These are phyloP conservation scores for Salix udensis DNA, from an alignment of 345 rosid genomes.

Conservation along the genomic window DNA sequence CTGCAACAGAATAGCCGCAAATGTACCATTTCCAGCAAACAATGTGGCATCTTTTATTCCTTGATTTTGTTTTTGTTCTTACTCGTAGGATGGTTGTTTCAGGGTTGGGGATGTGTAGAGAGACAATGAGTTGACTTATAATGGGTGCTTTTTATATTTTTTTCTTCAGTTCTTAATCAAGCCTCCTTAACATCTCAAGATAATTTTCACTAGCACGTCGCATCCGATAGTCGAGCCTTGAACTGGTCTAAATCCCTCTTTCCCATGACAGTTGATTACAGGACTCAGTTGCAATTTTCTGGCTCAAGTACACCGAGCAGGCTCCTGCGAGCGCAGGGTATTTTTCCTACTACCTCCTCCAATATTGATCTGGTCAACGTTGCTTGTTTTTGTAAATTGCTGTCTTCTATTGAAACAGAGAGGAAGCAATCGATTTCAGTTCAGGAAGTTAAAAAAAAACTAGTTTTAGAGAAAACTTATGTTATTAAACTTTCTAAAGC, in stretches of 20 bases:
- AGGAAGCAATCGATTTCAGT: background rate
- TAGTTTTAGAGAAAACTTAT: no score
- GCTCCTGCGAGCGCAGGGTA: background rate
- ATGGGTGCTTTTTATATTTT: slow-evolving; percentile 17
- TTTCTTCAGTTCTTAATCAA: background rate
- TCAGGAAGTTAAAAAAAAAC: background rate
- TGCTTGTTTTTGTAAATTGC: background rate
- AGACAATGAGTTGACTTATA: slow-evolving; percentile 19
- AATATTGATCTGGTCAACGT: background rate
- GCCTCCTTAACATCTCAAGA: background rate
- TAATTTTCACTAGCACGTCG: background rate
- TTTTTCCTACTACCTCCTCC: background rate
- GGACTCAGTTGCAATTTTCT: background rate
- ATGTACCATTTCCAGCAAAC: slow-evolving; percentile 31
- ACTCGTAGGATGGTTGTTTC: slow-evolving; percentile 9
- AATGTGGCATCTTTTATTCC: slow-evolving; percentile 17
- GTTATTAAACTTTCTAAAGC: no score
- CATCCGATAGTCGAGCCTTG: background rate
- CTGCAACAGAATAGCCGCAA: slow-evolving; percentile 17
- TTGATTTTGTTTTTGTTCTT: slow-evolving; percentile 9
- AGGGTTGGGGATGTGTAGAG: slow-evolving; percentile 32
- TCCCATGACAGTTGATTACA: background rate
- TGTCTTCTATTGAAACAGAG: background rate
- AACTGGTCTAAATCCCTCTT: background rate
- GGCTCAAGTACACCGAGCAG: background rate